phyloP scores from a whole-genome alignment of 2,329 filamentous ascomycete species.

The Cylindrodendrum hubeiense region DNA sequence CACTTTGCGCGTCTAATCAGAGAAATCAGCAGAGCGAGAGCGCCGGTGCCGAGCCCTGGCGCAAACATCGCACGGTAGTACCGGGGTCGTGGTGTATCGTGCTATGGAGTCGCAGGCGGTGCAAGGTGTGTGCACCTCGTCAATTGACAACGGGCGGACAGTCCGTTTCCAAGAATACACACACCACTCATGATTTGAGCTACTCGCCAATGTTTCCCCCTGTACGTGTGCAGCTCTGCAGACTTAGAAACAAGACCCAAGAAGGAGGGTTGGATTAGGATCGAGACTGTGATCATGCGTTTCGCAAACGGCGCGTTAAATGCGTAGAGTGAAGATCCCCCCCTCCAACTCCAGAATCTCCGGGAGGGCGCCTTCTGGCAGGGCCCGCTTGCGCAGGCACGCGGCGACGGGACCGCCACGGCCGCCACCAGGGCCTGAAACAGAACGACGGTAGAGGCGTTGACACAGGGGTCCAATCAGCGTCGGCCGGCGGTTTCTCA shows the following conservation, averaged over 20 bases:
- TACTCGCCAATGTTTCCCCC: neutral
- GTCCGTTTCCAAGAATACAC: neutral
- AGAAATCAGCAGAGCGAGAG: constrained; percentile 20
- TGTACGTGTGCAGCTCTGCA: neutral
- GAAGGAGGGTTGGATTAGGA: constrained; percentile 1
- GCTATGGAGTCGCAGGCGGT: neutral
- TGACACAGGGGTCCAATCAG: constrained; percentile 29
- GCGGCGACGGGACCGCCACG: constrained; percentile 11
- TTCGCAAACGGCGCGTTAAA: constrained; percentile 2
- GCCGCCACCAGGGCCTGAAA: constrained; percentile 40
- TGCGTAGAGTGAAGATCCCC: constrained; percentile 13
- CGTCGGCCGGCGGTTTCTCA: constrained; percentile 18
- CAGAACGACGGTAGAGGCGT: constrained; percentile 35
- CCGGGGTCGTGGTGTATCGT: constrained; percentile 14
- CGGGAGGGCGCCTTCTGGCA: constrained; percentile 16
- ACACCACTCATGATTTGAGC: constrained; percentile 2
- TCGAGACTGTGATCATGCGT: constrained; percentile 20
- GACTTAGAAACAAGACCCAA: neutral
- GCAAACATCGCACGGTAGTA: constrained; percentile 13
- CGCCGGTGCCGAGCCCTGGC: constrained; percentile 21
- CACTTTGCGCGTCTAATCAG: constrained; percentile 2
- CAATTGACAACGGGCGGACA: constrained; percentile 30
- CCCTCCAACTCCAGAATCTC: constrained; percentile 17
- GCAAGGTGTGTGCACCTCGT: constrained; percentile 26
- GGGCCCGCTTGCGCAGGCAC: constrained; percentile 36